These are phyloP conservation scores for Arthrobotrys sphaeroides DNA, from an alignment of 2,329 filamentous ascomycete species.

Conservation along the genomic window DNA sequence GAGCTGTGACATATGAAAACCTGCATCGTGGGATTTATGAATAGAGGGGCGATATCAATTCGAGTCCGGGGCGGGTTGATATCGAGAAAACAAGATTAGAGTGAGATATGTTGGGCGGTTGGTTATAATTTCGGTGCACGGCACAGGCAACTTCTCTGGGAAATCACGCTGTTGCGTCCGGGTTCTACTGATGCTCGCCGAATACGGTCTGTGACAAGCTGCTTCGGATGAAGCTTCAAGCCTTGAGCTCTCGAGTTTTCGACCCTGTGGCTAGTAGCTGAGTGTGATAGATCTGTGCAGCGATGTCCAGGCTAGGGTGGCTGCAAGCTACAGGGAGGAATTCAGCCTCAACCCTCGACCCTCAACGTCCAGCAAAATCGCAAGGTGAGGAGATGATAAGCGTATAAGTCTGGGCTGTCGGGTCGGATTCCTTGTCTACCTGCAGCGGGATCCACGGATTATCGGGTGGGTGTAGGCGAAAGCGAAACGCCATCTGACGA, in stretches of 20 bases:
- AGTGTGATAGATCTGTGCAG: constrained; percentile 10
- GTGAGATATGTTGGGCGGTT: constrained; percentile 13
- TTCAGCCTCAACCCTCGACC: constrained; percentile 31
- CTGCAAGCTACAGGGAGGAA: constrained; percentile 24
- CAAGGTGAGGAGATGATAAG: constrained; percentile 1
- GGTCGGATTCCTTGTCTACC: constrained; percentile 7
- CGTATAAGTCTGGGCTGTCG: neutral
- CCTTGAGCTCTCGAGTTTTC: constrained; percentile 2
- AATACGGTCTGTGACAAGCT: constrained; percentile 5
- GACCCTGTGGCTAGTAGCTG: constrained; percentile 16
- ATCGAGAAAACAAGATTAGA: neutral
- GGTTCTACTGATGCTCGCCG: neutral
- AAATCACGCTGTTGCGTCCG: constrained; percentile 13
- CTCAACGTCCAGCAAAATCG: constrained; percentile 7
- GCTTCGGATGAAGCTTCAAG: neutral
- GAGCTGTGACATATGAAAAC: constrained; percentile 15
- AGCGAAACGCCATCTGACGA: constrained; percentile 17
- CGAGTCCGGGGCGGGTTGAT: constrained; percentile 11
- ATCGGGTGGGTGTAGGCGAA: constrained; percentile 33
- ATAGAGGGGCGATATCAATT: neutral
- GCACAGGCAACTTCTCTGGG: neutral
- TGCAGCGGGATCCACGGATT: constrained; percentile 30
- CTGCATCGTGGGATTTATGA: constrained; percentile 6
- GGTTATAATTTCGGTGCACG: constrained; percentile 13
- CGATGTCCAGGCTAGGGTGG: constrained; percentile 15